Conservation (phyloP, 2,329 filamentous ascomycete genomes). For the Ilyonectria sp. region DNA sequence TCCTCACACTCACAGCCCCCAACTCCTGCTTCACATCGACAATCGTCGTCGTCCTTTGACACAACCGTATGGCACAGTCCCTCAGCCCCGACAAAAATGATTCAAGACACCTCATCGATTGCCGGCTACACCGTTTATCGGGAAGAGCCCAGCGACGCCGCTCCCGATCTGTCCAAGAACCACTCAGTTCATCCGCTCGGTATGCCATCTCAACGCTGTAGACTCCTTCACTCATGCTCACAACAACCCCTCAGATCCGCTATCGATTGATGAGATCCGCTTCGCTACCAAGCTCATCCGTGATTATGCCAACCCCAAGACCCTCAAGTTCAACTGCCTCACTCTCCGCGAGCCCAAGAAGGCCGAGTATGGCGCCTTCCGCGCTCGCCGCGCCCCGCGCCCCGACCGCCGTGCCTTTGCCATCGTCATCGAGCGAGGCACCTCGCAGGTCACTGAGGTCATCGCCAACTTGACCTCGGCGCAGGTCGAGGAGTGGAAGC, state of each 20-base stretch:
- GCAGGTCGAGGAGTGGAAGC: constrained; percentile 61
- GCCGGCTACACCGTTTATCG: constrained; percentile 63
- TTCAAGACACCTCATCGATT: constrained; percentile 60
- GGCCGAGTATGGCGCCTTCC: constrained; percentile 73
- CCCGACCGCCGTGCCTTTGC: constrained; percentile 65
- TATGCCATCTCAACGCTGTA: constrained; percentile 30
- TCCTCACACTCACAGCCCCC: not conserved
- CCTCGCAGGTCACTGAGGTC: constrained; percentile 63
- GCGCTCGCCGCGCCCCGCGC: constrained; percentile 63
- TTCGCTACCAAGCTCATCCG: constrained; percentile 65
- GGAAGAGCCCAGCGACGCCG: constrained; percentile 57
- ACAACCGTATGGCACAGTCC: constrained; percentile 49
- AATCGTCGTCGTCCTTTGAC: constrained; percentile 14
- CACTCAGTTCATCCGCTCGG: constrained; percentile 56
- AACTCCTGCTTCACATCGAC: constrained; percentile 8
- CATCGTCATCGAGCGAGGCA: constrained; percentile 62
- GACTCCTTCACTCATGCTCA: no score
- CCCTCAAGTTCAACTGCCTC: constrained; percentile 72
- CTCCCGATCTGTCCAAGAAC: constrained; percentile 52
- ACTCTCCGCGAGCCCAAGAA: constrained; percentile 78
- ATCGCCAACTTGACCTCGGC: constrained; percentile 63
- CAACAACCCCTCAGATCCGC: constrained; percentile 58
- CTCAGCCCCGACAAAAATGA: constrained; percentile 52
- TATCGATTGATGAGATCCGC: constrained; percentile 69
- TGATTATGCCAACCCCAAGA: constrained; percentile 51